phyloP scores from a whole-genome alignment of 352 stramenopile species.

The Globisporangium echinulatum region DNA sequence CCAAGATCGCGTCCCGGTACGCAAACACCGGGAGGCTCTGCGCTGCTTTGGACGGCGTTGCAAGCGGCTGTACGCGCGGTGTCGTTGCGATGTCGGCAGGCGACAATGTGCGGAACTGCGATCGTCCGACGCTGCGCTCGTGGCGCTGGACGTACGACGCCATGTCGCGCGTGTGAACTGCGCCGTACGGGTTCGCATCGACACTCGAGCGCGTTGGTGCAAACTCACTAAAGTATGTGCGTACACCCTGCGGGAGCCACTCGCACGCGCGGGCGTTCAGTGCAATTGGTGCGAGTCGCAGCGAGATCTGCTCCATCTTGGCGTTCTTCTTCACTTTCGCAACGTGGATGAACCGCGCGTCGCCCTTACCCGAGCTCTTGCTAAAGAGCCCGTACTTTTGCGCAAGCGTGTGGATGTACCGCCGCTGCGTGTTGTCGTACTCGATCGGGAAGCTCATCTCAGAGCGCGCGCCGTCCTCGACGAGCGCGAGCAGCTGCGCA shows the following conservation, averaged over 20 bases:
- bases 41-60: slow-evolving; percentile 6
- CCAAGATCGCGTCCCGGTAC: slow-evolving; percentile 63
- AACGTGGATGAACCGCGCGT: slow-evolving; percentile 67
- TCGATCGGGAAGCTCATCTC: slow-evolving; percentile 65
- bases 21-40: slow-evolving; percentile 48
- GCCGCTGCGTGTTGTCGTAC: slow-evolving; percentile 70
- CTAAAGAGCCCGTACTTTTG: slow-evolving; percentile 78
- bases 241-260: slow-evolving; percentile 39
- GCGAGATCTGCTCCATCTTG: slow-evolving; percentile 63
- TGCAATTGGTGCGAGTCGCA: slow-evolving; percentile 32
- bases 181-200: slow-evolving; percentile 3
- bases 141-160: slow-evolving; percentile 11
- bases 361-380: slow-evolving; percentile 70
- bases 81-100: not conserved
- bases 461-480: slow-evolving; percentile 44
- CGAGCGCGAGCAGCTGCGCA: slow-evolving; percentile 46
- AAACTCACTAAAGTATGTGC: slow-evolving; percentile 40
- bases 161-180: slow-evolving; percentile 11
- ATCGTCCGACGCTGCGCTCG: slow-evolving; percentile 11
- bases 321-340: slow-evolving; percentile 81
- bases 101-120: slow-evolving; percentile 39
- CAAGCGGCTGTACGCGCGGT: not conserved
- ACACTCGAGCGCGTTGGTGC: slow-evolving; percentile 7
- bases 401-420: slow-evolving; percentile 77
- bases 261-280: slow-evolving; percentile 23